Evolutionary conservation across 257 asterid genomes (phyloP).

Genomic region (Coffea canephora): DNA sequence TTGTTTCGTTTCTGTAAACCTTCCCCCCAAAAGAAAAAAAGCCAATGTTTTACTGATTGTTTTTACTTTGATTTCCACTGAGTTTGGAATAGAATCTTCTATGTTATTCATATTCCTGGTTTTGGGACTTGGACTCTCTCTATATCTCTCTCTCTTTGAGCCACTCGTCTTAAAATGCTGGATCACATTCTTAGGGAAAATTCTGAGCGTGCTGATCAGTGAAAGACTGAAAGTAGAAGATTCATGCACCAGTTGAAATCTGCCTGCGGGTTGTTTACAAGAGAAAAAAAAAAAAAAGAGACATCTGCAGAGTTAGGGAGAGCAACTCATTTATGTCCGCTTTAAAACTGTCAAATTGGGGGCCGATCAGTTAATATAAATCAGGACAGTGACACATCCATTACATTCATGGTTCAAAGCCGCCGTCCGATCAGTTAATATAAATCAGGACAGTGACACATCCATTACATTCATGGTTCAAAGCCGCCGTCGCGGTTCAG

Average conservation of each 20-base stretch:
- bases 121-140: neutral
- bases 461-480: neutral
- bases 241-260: neutral
- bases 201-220: neutral
- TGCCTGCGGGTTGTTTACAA: neutral
- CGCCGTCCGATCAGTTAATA: neutral
- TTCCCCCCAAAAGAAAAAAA: no score
- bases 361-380: neutral
- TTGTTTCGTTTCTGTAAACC: no score
- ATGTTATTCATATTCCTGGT: no score
- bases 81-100: neutral
- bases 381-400: neutral
- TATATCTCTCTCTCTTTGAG: no score
- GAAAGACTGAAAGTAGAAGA: neutral
- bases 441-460: neutral
- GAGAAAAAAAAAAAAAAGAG: no score
- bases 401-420: neutral
- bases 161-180: neutral
- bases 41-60: no score
- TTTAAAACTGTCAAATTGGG: no score
- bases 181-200: neutral
- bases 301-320: no score
- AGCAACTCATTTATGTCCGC: no score
- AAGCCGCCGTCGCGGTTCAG: no score
- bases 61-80: no score